Percentiles rank a stretch among this genome's conserved stretches.
Evolutionary conservation across 768 basidiomycete genomes (phyloP).

Genomic region (Mycena latifolia): DNA sequence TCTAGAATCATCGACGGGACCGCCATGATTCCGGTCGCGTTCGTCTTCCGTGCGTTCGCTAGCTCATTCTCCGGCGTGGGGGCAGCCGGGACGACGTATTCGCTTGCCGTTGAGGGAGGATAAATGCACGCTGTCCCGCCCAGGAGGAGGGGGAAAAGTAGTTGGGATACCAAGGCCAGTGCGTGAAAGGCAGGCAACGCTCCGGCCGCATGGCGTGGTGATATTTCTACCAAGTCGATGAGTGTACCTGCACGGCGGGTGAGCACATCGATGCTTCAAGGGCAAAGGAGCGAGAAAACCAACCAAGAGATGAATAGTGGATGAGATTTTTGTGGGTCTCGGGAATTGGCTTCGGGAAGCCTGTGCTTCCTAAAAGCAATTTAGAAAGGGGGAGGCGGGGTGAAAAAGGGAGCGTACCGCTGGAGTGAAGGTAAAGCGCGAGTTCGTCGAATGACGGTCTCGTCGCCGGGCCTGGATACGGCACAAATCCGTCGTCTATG

Average conservation of each 20-base stretch:
- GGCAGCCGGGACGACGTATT: slow-evolving; percentile 45
- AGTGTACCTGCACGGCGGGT: neutral
- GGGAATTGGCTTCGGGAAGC: slow-evolving; percentile 28
- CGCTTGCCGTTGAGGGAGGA: slow-evolving; percentile 44
- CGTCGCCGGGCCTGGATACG: slow-evolving; percentile 39
- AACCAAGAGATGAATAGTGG: slow-evolving; percentile 7
- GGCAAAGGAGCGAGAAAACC: neutral
- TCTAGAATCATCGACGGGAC: slow-evolving; percentile 56
- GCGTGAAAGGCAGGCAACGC: slow-evolving; percentile 56
- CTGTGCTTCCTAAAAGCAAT: slow-evolving; percentile 24
- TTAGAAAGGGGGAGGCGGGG: neutral
- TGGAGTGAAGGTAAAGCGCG: slow-evolving; percentile 55
- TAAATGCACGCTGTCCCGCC: slow-evolving; percentile 45
- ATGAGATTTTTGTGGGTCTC: slow-evolving; percentile 12
- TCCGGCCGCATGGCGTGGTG: slow-evolving; percentile 22
- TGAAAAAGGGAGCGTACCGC: slow-evolving; percentile 25
- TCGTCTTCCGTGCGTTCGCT: slow-evolving; percentile 44
- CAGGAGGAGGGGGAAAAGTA: slow-evolving; percentile 44
- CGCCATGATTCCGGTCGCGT: slow-evolving; percentile 45
- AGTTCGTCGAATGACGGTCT: slow-evolving; percentile 39
- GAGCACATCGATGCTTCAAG: neutral
- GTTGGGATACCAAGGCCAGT: slow-evolving; percentile 45
- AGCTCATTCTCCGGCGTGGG: slow-evolving; percentile 56
- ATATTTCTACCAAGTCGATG: neutral
- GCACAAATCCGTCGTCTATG: slow-evolving; percentile 41